These are phyloP conservation scores for Sporisorium scitamineum DNA, from an alignment of 1,284 basidiomycete species.

Conservation along the genomic window DNA sequence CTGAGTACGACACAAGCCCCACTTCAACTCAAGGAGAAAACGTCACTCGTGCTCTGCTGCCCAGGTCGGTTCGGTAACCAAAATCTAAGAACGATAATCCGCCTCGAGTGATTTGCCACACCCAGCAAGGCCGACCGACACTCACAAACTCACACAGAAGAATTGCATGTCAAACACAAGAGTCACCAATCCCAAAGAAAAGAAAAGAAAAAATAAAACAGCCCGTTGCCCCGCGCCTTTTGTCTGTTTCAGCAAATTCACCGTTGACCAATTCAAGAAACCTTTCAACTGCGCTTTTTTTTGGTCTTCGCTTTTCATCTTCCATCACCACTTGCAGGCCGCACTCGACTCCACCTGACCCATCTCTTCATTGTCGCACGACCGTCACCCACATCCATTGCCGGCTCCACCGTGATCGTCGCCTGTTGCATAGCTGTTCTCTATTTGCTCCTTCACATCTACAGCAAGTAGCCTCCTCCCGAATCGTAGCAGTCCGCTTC, in stretches of 20 bases:
- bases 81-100: neutral
- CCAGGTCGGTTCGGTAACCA: neutral
- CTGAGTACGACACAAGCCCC: too few relatives aligned
- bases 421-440: neutral
- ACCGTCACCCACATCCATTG: neutral
- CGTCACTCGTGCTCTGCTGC: conserved; percentile 6
- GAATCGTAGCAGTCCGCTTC: neutral
- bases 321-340: neutral
- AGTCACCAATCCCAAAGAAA: too few relatives aligned
- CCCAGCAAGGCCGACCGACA: neutral
- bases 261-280: too few relatives aligned
- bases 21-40: too few relatives aligned
- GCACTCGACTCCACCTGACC: neutral
- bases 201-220: neutral
- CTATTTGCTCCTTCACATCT: neutral
- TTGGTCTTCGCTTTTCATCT: neutral
- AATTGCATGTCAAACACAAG: too few relatives aligned
- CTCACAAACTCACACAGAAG: too few relatives aligned
- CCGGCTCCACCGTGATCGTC: neutral
- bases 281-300: neutral
- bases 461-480: neutral
- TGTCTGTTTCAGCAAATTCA: neutral
- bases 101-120: conserved; percentile 17
- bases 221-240: conserved; percentile 2
- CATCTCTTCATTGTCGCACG: neutral